phyloP scores from a whole-genome alignment of 2,329 filamentous ascomycete species.

The Monosporascus sp. region DNA sequence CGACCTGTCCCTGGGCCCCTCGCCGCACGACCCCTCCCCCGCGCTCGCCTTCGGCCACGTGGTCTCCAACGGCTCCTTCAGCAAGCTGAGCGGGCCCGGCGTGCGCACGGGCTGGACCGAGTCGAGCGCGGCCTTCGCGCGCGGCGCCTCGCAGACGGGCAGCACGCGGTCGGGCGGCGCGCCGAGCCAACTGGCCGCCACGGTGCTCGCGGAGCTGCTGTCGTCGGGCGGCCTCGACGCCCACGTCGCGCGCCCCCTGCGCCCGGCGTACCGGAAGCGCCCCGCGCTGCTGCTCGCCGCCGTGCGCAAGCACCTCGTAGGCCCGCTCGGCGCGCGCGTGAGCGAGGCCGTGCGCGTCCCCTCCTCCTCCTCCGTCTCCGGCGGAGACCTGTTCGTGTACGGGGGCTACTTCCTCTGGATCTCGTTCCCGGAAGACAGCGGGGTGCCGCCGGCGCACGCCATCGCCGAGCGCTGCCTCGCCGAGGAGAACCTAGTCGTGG shows the following conservation, averaged over 20 bases:
- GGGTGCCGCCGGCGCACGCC: slow-evolving; percentile 43
- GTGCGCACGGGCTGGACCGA: slow-evolving; percentile 86
- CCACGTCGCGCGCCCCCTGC: slow-evolving; percentile 37
- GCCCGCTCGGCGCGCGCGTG: slow-evolving; percentile 53
- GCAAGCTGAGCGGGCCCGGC: slow-evolving; percentile 80
- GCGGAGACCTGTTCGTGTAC: slow-evolving; percentile 42
- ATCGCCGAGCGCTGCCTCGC: slow-evolving; percentile 53
- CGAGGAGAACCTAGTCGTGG: slow-evolving; percentile 63
- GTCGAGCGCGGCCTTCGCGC: slow-evolving; percentile 43
- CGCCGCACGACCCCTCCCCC: slow-evolving; percentile 21
- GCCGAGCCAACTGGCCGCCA: slow-evolving; percentile 49
- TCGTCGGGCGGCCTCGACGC: slow-evolving; percentile 35
- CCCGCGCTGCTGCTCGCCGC: slow-evolving; percentile 50
- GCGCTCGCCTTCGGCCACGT: slow-evolving; percentile 63
- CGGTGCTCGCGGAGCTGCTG: slow-evolving; percentile 45
- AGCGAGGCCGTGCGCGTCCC: slow-evolving; percentile 20
- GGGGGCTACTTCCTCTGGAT: slow-evolving; percentile 90
- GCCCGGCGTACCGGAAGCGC: slow-evolving; percentile 41
- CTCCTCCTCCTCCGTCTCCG: too few relatives aligned
- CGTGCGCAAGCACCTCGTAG: slow-evolving; percentile 51
- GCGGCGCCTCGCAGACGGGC: slow-evolving; percentile 48
- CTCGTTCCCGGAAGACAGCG: slow-evolving; percentile 43
- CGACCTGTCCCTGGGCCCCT: slow-evolving; percentile 61
- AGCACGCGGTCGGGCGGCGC: slow-evolving; percentile 53
- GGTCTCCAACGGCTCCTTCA: slow-evolving; percentile 84